Conservation (phyloP, 2,329 filamentous ascomycete species). For the Xylariaceae sp. region DNA sequence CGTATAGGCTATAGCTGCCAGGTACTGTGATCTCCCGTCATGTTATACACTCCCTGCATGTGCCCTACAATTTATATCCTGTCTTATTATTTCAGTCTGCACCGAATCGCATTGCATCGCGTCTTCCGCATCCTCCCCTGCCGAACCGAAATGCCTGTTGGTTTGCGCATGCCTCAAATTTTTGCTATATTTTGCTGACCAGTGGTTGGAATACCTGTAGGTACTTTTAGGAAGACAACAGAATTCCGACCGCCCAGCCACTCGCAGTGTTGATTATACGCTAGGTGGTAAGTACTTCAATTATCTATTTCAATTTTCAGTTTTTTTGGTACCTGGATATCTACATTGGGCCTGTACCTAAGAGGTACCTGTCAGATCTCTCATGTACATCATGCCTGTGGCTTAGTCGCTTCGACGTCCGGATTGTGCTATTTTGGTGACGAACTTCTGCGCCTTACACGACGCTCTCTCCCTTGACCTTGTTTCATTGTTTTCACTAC, state of each 20-base stretch:
- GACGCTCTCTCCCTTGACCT: constrained; percentile 17
- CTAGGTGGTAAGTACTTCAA: background rate
- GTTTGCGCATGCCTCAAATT: constrained; percentile 25
- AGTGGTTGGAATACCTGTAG: no score
- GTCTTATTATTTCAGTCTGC: constrained; percentile 1
- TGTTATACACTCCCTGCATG: no score
- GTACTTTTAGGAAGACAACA: no score
- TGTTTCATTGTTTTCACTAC: constrained; percentile 27
- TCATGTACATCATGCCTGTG: constrained; percentile 24
- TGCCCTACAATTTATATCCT: constrained; percentile 4
- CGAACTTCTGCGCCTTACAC: constrained; percentile 22
- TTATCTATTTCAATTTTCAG: background rate
- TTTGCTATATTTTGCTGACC: constrained; percentile 4
- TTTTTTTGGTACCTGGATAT: no score
- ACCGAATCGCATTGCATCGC: constrained; percentile 22
- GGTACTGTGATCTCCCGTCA: no score
- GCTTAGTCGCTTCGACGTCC: constrained; percentile 27
- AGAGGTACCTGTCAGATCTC: constrained; percentile 2
- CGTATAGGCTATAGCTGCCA: no score
- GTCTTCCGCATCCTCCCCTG: constrained; percentile 20
- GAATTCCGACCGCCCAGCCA: no score
- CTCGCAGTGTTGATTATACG: no score
- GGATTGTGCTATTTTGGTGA: constrained; percentile 31
- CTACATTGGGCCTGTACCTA: constrained; percentile 6
- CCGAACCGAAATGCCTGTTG: constrained; percentile 18